Conservation (phyloP, 140 eudicot species). For the Anethum foeniculum region DNA sequence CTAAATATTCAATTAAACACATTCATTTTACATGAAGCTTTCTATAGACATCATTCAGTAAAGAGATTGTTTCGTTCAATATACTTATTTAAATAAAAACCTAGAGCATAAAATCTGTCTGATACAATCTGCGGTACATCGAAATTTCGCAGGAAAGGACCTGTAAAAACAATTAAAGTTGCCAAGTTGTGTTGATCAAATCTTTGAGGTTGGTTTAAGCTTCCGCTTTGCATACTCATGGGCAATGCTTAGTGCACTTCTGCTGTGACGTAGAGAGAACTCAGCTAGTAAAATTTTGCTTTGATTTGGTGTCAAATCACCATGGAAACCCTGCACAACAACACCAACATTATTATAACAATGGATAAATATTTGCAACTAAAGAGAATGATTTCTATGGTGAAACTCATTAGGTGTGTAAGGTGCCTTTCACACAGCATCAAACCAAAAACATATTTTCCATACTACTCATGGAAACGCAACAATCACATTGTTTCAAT, state of each 20-base stretch:
- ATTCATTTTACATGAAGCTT: background rate
- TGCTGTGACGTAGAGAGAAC: constrained; percentile 73
- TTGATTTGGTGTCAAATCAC: constrained; percentile 65
- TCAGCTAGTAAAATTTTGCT: constrained; percentile 91
- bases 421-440: background rate
- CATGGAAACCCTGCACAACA: constrained; percentile 64
- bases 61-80: background rate
- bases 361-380: background rate
- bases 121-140: background rate
- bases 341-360: background rate
- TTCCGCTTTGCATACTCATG: constrained; percentile 69
- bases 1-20: background rate
- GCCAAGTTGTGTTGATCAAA: constrained; percentile 21
- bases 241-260: constrained; percentile 57
- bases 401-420: background rate
- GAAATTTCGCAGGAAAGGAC: background rate
- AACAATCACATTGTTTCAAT: background rate
- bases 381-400: background rate
- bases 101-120: background rate
- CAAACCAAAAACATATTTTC: background rate
- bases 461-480: background rate
- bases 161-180: background rate
- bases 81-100: background rate
- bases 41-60: background rate
- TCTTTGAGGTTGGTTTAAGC: constrained; percentile 26